Base-by-base conservation (phyloP, 495 filamentous ascomycete species). In the Trichocladium uniseriatum region DNA sequence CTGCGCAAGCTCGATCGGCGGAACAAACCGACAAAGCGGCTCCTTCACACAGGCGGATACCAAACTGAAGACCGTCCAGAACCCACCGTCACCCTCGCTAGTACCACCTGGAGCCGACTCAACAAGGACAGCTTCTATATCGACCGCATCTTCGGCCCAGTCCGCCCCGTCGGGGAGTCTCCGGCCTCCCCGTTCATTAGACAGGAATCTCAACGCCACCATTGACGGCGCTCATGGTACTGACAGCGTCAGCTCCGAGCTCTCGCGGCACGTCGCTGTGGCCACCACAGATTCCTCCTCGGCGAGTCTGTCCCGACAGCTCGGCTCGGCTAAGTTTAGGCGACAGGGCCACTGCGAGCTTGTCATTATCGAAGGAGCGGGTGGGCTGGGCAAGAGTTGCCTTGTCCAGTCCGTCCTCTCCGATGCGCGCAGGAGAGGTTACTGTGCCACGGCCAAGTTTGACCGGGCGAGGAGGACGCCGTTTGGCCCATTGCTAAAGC, bases 391-490 rank as follows among this genome's bases (percentile, higher is more conserved):
- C 11, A 95, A 95, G 63, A 87, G 86, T 22, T 83, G 81, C 52
- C 76, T 95, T 7, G 73, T 92, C 19, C 87, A 89, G 57, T 83
- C 81, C 22, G 79, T 89, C 9, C 79, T 91, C 48, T 74, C 79
- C 14, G 75, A 81, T 29, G 88, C 86, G 8, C 79, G 89, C 37
- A 79, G 79, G 48, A 66, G 69, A 53, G 87, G 87, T 0, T 95
- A 91, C 56, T 89, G 88, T 57, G 85, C 87, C 0, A 82, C 82
- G 31, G 82, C 87, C 16, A 90, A 89, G 61, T 87, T 95, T 52
- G 89, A 94, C 54, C 80, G 80, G n/a, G 80, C 85, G 4, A 80
- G 82, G 63, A 79, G 79, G 48, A 81, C 84, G 1, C 86, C 89
- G 3, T 95, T 91, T 61, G 87, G 89, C 24, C 86, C 89, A 0